These are phyloP conservation scores for Leishmania guyanensis DNA, from an alignment of 208 protist genomes.

Conservation along the genomic window DNA sequence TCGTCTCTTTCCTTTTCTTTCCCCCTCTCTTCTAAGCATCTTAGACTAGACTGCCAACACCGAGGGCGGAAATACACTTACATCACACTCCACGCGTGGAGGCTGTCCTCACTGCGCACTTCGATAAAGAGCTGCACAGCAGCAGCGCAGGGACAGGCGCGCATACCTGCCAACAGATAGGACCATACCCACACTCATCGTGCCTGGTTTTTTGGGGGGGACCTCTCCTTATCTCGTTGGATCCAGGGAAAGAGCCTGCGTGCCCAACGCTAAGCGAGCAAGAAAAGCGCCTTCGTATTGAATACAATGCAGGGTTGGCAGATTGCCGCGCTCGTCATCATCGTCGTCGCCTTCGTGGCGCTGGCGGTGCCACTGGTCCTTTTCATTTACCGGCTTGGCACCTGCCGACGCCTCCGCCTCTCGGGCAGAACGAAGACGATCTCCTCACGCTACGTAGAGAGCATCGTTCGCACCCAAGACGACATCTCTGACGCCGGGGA, in stretches of 20 bases:
- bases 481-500: not conserved
- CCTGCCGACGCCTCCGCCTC: not conserved
- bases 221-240: not conserved
- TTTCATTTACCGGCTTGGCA: constrained; percentile 40
- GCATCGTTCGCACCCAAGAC: not conserved
- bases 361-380: constrained; percentile 36
- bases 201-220: not conserved
- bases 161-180: not conserved
- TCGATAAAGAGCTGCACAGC: not conserved
- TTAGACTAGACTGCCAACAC: not conserved
- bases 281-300: not conserved
- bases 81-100: not conserved
- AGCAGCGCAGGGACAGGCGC: not conserved
- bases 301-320: constrained; percentile 54
- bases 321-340: constrained; percentile 56
- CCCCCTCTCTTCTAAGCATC: not conserved
- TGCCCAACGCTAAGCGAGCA: no score
- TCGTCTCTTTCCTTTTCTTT: not conserved
- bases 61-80: not conserved
- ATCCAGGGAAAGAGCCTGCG: not conserved
- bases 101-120: not conserved
- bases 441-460: constrained; percentile 10
- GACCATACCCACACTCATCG: not conserved
- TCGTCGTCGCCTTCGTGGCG: constrained; percentile 56
- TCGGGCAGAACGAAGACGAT: not conserved